Percentiles rank a stretch among this genome's conserved stretches.
Evolutionary conservation across 116 monocot species (phyloP).

Genomic region (Thalassia testudinum): DNA sequence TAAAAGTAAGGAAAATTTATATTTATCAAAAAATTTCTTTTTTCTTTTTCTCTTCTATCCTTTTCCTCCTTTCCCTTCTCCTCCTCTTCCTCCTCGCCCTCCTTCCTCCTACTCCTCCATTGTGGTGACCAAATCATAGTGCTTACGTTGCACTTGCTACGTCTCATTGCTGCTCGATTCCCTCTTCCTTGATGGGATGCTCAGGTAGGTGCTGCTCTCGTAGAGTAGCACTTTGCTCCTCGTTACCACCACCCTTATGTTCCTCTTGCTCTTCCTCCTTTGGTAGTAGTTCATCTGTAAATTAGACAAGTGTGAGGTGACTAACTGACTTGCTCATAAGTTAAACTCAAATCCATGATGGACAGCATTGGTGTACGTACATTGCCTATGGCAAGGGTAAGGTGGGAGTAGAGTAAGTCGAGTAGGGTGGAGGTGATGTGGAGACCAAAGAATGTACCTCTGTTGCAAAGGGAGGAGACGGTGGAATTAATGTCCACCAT

Average conservation of each 20-base stretch:
- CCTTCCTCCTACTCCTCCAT: too few relatives aligned
- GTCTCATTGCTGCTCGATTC: not conserved
- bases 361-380: slow-evolving; percentile 24
- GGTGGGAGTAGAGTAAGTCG: slow-evolving; percentile 33
- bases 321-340: not conserved
- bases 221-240: slow-evolving; percentile 42
- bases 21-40: too few relatives aligned
- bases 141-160: not conserved
- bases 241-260: slow-evolving; percentile 25
- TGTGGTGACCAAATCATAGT: too few relatives aligned
- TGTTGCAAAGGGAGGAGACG: slow-evolving; percentile 45
- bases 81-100: too few relatives aligned
- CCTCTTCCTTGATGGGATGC: not conserved
- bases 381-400: slow-evolving; percentile 32
- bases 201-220: slow-evolving; percentile 28
- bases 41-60: too few relatives aligned
- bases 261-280: slow-evolving; percentile 50
- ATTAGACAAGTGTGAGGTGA: too few relatives aligned
- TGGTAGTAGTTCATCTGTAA: slow-evolving; percentile 45
- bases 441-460: slow-evolving; percentile 52
- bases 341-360: too few relatives aligned
- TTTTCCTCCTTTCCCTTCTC: too few relatives aligned
- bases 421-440: slow-evolving; percentile 36
- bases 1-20: too few relatives aligned
- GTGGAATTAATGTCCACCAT: slow-evolving; percentile 59